Base-by-base conservation (phyloP, 2,329 filamentous ascomycete species). In the Exophiala sideris region DNA sequence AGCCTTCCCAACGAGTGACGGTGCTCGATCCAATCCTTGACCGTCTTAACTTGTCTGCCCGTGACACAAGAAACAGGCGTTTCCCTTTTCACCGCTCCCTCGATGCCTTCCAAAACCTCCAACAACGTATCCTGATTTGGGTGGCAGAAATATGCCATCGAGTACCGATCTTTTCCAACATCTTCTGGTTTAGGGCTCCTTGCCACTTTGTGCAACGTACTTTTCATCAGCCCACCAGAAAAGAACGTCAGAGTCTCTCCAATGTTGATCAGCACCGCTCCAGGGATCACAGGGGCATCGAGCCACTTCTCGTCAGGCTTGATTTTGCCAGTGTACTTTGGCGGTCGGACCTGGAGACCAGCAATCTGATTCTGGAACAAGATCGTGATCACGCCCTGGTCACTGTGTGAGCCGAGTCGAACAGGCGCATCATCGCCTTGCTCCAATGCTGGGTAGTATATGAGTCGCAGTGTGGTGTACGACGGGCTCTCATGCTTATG, bases 111-210 rank as follows among this genome's bases (percentile, higher is more conserved):
- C 36, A 95, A 82, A 1, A 85, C 88, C 63, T 92, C 87, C 59
- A 95, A 94, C 52, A 81, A 75, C 61, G 79, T 81, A 56, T 87
- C 81, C 66, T 83, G 86, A 67, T 95, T 90, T 5, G 90, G 89
- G 62, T 94, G 91, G 76, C 89, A 94, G 68, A 95, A 95, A 73
- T 94, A 96, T 64, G 90, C 91, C 67, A 96, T 86, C 64, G 88
- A 92, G 67, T 96, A 96, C 35, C 87, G 78, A n/a, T 71, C 70
- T 7, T 65, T 58, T 35, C 76, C 72, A 12, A 78, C 78, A 12
- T 60, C 55, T 9, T 72, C 73, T 2, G 73, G 74, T 4, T 77
- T 78, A 11, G 88, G 88, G 2, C 91, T 91, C 72, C 95, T 88
- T 4, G 74, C 69, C 0, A 81, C 77, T 1, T 77, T 72, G 49